Conservation (phyloP, 1,284 basidiomycete genomes). For the Sporisorium reilianum region DNA sequence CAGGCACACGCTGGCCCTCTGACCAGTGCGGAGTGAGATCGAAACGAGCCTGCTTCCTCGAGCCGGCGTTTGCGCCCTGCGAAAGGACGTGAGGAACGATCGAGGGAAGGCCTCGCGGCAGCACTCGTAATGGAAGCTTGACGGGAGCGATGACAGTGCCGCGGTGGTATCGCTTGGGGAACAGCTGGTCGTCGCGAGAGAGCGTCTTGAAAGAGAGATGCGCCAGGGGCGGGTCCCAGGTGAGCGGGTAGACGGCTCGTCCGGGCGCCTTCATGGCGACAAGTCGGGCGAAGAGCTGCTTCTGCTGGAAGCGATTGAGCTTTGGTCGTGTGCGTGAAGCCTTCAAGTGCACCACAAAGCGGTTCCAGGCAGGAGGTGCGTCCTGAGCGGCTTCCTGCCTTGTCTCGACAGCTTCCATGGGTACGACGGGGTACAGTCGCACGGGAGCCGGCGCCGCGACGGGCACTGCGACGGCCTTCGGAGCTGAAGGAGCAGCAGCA, state of each 20-base stretch:
- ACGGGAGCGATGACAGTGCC: conserved; percentile 57
- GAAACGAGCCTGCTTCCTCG: conserved; percentile 52
- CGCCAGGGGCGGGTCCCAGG: conserved; percentile 60
- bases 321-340: conserved; percentile 21
- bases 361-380: conserved; percentile 58
- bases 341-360: conserved; percentile 50
- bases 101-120: conserved; percentile 36
- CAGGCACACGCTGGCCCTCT: conserved; percentile 16
- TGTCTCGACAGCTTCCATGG: conserved; percentile 47
- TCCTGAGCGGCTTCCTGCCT: conserved; percentile 48
- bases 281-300: conserved; percentile 36
- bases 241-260: conserved; percentile 48
- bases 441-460: conserved; percentile 19
- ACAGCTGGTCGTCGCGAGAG: conserved; percentile 60
- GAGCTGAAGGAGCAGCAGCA: neutral
- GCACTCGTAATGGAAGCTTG: conserved; percentile 41
- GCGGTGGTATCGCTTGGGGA: conserved; percentile 58
- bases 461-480: conserved; percentile 8
- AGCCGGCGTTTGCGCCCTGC: conserved; percentile 7
- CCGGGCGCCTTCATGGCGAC: conserved; percentile 39
- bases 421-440: conserved; percentile 28
- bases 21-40: conserved; percentile 41
- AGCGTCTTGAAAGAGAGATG: conserved; percentile 56
- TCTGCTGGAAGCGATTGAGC: conserved; percentile 44
- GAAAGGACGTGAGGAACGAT: conserved; percentile 19